Evolutionary conservation across 495 filamentous ascomycete genomes (phyloP).

Genomic region (Xylaria sp.): DNA sequence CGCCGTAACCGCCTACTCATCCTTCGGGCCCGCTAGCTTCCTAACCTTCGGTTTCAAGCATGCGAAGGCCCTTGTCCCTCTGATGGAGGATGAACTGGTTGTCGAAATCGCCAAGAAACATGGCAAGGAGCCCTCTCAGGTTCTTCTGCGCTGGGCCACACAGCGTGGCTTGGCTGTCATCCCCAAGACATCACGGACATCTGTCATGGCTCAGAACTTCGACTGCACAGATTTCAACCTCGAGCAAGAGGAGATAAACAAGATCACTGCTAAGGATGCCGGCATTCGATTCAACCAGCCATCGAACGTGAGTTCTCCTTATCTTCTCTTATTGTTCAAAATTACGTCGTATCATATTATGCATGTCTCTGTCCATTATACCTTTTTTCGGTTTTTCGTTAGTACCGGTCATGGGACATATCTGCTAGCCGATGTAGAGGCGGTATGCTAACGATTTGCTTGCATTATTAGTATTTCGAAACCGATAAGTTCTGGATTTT

Average conservation of each 20-base stretch:
- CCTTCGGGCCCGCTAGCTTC: slow-evolving; percentile 87
- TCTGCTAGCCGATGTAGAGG: background rate
- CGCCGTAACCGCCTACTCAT: slow-evolving; percentile 86
- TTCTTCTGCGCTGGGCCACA: slow-evolving; percentile 92
- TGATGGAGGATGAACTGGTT: slow-evolving; percentile 75
- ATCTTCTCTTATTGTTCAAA: slow-evolving; percentile 32
- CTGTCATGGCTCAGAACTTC: slow-evolving; percentile 66
- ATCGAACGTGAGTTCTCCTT: slow-evolving; percentile 61
- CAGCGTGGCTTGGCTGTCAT: slow-evolving; percentile 92
- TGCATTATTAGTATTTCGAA: slow-evolving; percentile 52
- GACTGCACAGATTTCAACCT: slow-evolving; percentile 73
- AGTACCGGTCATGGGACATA: background rate
- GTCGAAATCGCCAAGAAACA: slow-evolving; percentile 72
- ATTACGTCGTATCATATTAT: background rate
- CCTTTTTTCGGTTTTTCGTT: slow-evolving; percentile 29
- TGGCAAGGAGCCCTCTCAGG: slow-evolving; percentile 79
- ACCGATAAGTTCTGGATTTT: slow-evolving; percentile 61
- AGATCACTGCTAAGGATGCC: slow-evolving; percentile 71
- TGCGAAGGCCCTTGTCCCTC: slow-evolving; percentile 67
- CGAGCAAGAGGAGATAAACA: slow-evolving; percentile 66
- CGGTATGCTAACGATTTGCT: slow-evolving; percentile 28
- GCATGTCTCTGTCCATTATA: slow-evolving; percentile 14
- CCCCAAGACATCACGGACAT: slow-evolving; percentile 76
- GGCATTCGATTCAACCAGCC: slow-evolving; percentile 86
- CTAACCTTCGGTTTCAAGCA: slow-evolving; percentile 75